Conservation (phyloP, 2,329 filamentous ascomycete species). For the Madurella mycetomatis region DNA sequence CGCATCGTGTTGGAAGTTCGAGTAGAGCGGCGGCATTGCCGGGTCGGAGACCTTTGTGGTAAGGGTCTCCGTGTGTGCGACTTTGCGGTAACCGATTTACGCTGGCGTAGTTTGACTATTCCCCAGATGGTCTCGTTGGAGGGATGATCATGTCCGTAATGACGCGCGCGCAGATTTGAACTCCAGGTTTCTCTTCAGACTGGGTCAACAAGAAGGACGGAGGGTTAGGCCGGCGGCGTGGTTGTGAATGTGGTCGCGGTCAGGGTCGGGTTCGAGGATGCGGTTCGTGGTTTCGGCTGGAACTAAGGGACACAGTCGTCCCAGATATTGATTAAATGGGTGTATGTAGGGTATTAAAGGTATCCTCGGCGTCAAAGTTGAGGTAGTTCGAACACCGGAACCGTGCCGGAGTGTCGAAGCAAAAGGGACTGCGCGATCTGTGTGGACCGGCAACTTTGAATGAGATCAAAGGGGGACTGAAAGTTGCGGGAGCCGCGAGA, state of each 20-base stretch:
- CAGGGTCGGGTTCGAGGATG: background rate
- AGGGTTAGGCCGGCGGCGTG: no score
- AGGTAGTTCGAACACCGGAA: background rate
- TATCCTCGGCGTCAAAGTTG: background rate
- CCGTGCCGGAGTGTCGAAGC: background rate
- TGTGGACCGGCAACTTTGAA: background rate
- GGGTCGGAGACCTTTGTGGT: background rate
- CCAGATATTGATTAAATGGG: background rate
- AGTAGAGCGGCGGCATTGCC: constrained; percentile 41
- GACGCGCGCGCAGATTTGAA: no score
- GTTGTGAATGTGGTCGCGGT: background rate
- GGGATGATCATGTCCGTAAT: background rate
- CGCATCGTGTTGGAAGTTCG: constrained; percentile 43
- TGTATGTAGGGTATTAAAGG: background rate
- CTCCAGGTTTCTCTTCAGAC: no score
- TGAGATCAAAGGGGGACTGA: background rate
- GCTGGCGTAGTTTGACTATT: background rate
- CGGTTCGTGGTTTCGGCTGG: background rate
- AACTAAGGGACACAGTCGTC: background rate
- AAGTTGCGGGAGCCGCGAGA: background rate
- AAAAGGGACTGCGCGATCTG: background rate
- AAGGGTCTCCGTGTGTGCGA: background rate
- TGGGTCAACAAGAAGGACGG: background rate
- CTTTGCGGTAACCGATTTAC: background rate
- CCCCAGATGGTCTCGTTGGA: background rate